These are phyloP conservation scores for Diaporthe caulivora DNA, from an alignment of 2,329 filamentous ascomycete species.

Conservation along the genomic window DNA sequence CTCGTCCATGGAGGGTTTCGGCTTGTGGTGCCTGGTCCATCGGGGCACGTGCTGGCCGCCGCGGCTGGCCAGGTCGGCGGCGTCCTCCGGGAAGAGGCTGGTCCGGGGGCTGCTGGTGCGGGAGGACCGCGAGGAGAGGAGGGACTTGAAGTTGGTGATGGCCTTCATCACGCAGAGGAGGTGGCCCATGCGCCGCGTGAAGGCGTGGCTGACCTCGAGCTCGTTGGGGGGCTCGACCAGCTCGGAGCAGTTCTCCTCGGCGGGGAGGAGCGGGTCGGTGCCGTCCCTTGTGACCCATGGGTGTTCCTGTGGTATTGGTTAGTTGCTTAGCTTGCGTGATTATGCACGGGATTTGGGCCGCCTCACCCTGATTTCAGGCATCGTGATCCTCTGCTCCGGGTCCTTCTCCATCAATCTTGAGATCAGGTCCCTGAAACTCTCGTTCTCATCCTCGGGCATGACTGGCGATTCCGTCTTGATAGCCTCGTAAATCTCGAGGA, in stretches of 20 bases:
- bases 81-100: slow-evolving; percentile 48
- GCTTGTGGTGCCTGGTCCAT: slow-evolving; percentile 27
- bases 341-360: not conserved
- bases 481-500: slow-evolving; percentile 90
- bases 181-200: slow-evolving; percentile 90
- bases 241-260: slow-evolving; percentile 87
- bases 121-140: slow-evolving; percentile 58
- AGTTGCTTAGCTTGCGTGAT: slow-evolving; percentile 40
- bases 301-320: slow-evolving; percentile 73
- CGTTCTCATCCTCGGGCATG: slow-evolving; percentile 73
- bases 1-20: slow-evolving; percentile 37
- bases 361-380: slow-evolving; percentile 84
- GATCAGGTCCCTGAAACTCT: slow-evolving; percentile 82
- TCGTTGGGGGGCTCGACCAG: slow-evolving; percentile 87
- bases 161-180: slow-evolving; percentile 92
- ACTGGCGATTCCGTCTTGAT: slow-evolving; percentile 79
- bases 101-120: slow-evolving; percentile 42
- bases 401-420: slow-evolving; percentile 83
- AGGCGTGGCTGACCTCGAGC: slow-evolving; percentile 89
- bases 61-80: slow-evolving; percentile 17
- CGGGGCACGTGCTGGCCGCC: not conserved
- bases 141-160: slow-evolving; percentile 86
- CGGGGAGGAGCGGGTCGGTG: slow-evolving; percentile 80
- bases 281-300: slow-evolving; percentile 91
- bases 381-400: slow-evolving; percentile 83